Evolutionary conservation across 352 stramenopile genomes (phyloP).

Genomic region (Phytophthora crassamura): DNA sequence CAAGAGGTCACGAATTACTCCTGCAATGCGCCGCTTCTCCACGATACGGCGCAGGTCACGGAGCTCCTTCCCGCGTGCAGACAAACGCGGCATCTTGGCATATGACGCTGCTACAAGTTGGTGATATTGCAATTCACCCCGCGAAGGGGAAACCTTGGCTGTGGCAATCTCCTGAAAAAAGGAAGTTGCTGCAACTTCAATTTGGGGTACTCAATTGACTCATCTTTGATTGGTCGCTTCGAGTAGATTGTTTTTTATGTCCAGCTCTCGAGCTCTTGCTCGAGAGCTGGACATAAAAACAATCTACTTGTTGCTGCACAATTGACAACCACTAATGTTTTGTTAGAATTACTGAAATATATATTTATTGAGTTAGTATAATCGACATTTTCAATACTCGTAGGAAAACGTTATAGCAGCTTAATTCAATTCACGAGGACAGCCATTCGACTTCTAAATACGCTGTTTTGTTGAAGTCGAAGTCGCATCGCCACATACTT

Average conservation of each 20-base stretch:
- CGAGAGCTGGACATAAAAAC: slow-evolving; percentile 11
- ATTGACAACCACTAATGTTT: too few species aligned
- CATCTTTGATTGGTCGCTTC: slow-evolving; percentile 7
- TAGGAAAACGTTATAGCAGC: too few species aligned
- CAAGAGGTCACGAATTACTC: background rate
- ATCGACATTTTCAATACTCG: too few species aligned
- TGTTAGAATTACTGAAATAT: too few species aligned
- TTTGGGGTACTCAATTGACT: slow-evolving; percentile 15
- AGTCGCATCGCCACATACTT: too few species aligned
- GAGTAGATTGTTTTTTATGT: too few species aligned
- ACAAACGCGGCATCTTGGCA: slow-evolving; percentile 16
- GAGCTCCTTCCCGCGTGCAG: background rate
- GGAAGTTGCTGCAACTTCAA: slow-evolving; percentile 3
- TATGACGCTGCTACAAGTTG: background rate
- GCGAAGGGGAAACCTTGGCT: background rate
- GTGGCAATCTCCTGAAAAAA: too few species aligned
- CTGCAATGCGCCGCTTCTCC: background rate
- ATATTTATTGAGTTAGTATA: too few species aligned
- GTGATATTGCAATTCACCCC: background rate
- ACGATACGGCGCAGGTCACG: slow-evolving; percentile 6
- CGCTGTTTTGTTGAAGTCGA: too few species aligned
- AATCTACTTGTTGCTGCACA: slow-evolving; percentile 9
- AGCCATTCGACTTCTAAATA: too few species aligned
- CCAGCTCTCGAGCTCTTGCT: too few species aligned
- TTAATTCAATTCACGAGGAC: too few species aligned